Conservation (phyloP, 495 filamentous ascomycete species). For the Annulohypoxylon moriforme region DNA sequence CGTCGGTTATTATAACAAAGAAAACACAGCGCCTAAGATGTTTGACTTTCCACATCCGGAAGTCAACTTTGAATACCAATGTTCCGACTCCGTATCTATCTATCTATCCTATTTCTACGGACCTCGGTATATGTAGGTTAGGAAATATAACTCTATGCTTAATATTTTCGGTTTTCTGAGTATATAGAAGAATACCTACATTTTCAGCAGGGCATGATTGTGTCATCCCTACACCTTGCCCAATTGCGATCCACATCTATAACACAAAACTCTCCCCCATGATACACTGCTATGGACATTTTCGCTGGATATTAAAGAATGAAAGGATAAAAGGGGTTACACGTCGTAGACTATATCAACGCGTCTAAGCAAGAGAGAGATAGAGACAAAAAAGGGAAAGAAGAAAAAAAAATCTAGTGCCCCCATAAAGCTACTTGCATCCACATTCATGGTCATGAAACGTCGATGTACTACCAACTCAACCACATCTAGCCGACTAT, state of each 20-base stretch:
- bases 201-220: constrained; percentile 20
- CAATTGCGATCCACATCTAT: neutral
- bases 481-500: no score
- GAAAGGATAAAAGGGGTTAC: no score
- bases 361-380: no score
- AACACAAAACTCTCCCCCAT: neutral
- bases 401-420: no score
- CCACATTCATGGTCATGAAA: no score
- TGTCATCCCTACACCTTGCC: neutral
- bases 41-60: constrained; percentile 39
- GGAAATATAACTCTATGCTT: neutral
- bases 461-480: no score
- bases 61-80: constrained; percentile 10
- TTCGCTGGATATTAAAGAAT: no score
- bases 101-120: constrained; percentile 1
- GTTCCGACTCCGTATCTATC: constrained; percentile 6
- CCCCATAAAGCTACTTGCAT: no score
- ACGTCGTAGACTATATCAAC: no score
- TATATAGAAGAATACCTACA: neutral
- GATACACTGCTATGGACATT: no score
- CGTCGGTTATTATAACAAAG: constrained; percentile 19
- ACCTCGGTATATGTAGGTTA: neutral
- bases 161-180: neutral
- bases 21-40: constrained; percentile 1
- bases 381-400: no score